Evolutionary conservation across 176 grass and related monocot species (phyloP).

Genomic region (Hordeum marinum): DNA sequence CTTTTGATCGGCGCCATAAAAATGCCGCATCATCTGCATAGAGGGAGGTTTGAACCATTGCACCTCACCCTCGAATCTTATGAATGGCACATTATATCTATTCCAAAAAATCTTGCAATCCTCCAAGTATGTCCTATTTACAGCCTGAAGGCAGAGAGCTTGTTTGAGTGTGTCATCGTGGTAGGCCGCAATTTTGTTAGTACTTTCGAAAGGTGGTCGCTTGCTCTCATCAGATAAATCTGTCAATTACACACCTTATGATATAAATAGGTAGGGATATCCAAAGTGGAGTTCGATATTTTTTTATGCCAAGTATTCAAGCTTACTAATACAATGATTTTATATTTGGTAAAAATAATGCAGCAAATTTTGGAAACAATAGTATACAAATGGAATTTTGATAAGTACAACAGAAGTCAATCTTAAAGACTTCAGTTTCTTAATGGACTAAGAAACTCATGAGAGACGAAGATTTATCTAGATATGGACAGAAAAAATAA

Average conservation of each 20-base stretch:
- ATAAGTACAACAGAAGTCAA: constrained; percentile 4
- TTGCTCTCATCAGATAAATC: background rate
- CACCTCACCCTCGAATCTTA: too few relatives aligned
- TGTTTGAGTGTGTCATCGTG: background rate
- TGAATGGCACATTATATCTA: background rate
- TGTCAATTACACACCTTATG: background rate
- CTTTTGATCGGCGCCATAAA: too few relatives aligned
- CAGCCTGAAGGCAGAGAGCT: background rate
- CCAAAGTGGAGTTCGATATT: background rate
- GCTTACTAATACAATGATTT: background rate
- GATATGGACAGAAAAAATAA: background rate
- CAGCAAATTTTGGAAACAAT: background rate
- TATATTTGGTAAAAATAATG: background rate
- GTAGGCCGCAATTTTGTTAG: background rate
- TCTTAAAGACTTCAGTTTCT: background rate
- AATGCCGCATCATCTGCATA: too few relatives aligned
- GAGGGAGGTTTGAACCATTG: too few relatives aligned
- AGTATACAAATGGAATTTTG: background rate
- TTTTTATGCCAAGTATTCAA: background rate
- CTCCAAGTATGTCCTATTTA: background rate
- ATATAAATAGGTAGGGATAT: background rate
- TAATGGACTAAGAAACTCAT: background rate
- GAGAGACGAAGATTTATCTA: background rate
- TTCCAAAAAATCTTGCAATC: background rate
- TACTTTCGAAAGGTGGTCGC: background rate